Base-by-base conservation (phyloP, 1,284 basidiomycete species). In the Cystobasidiaceae sp. region DNA sequence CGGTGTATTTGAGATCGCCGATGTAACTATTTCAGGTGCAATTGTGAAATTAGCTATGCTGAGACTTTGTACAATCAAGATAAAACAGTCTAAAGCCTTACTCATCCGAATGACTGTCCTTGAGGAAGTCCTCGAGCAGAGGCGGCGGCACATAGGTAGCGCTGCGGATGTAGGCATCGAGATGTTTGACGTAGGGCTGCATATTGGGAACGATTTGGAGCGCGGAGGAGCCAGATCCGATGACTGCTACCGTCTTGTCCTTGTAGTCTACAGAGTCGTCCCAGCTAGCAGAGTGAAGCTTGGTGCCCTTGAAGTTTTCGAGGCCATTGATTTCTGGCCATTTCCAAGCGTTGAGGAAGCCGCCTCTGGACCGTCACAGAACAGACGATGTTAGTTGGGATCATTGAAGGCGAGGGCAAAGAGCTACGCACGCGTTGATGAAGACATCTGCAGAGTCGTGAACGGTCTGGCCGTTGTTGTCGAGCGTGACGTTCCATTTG, bases 281-380 rank as follows among this genome's bases (percentile, higher is more conserved):
- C 84, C 84, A 86, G 44, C 75, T 73, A 30, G 82, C 81, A 43
- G 83, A 83, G 74, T 85, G 84, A 74, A 82, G 84, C 25, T 79
- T 69, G 6, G 74, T 69, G 1, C 85, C 85, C 43, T 78, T 75
- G 71, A 85, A 86, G 3, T 71, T 74, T 49, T 81, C 80, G 15
- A 77, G 71, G 0, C 81, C 82, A 0, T 71, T 69, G 11, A 84
- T 71, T 46, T 78, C 77, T 33, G 77, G 82, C 75, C 74, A 75
- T 45, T 71, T 69, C 63, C 73, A 74, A 8, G 49, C 61, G 67
- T 74, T 74, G 23, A 71, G 51, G 13, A 68, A 48, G 6, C 74
- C 75, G 17, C 49, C 62, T n/a, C n/a, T n/a, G n/a, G n/a, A 23
- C 52, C 49, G 44, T 21, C 9, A 28, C 15, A 25, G 28, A 11